Percentiles rank a stretch among this genome's conserved stretches.
phyloP scores from a whole-genome alignment of 805 yeast genomes.

The Lachancea sp. region DNA sequence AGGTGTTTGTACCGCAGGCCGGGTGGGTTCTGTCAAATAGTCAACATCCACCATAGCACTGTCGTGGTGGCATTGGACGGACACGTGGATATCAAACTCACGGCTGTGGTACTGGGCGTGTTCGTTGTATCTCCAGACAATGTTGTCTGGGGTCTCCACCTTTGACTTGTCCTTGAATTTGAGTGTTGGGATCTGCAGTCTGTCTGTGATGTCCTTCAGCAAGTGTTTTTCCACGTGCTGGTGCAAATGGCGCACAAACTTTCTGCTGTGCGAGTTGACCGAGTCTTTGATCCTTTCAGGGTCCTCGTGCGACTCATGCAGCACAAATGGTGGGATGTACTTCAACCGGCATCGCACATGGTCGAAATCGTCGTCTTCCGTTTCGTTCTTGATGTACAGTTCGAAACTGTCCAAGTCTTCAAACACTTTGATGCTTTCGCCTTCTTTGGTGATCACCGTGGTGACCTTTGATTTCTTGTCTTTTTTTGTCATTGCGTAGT shows the following conservation, averaged over 20 bases:
- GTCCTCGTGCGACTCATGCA: constrained; percentile 59
- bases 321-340: constrained; percentile 69
- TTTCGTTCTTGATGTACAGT: constrained; percentile 58
- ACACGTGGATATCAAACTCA: constrained; percentile 60
- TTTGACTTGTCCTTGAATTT: constrained; percentile 47
- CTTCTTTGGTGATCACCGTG: constrained; percentile 26
- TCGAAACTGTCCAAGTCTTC: constrained; percentile 61
- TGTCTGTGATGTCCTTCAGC: constrained; percentile 55
- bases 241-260: constrained; percentile 65
- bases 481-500: constrained; percentile 23
- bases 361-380: constrained; percentile 71
- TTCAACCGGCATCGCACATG: constrained; percentile 58
- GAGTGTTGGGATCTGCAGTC: constrained; percentile 48
- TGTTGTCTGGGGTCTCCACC: constrained; percentile 38
- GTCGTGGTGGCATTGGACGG: constrained; percentile 58
- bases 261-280: constrained; percentile 63
- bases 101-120: constrained; percentile 49
- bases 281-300: constrained; percentile 67
- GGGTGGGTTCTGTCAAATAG: constrained; percentile 44
- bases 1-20: neutral
- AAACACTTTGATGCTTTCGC: constrained; percentile 38
- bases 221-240: constrained; percentile 71
- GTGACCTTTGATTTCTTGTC: constrained; percentile 28
- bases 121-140: constrained; percentile 62
- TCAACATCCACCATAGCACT: constrained; percentile 63